Conservation (phyloP, 306 rosid genomes). For the Canavalia gladiata region DNA sequence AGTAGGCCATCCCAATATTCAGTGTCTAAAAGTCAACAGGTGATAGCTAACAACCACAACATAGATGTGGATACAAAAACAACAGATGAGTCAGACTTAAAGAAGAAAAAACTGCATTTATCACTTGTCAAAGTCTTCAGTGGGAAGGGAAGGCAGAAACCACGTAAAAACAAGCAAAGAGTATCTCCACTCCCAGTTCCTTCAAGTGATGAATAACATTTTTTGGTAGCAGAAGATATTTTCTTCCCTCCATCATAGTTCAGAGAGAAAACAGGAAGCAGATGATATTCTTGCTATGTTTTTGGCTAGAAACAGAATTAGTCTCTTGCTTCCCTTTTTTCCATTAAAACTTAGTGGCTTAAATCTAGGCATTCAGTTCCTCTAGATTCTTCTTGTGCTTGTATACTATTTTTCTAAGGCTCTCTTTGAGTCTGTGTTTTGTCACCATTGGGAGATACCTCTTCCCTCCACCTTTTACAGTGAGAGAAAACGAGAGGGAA, state of each 20-base stretch:
- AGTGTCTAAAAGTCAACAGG: constrained; percentile 44
- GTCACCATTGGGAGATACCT: constrained; percentile 14
- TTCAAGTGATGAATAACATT: constrained; percentile 49
- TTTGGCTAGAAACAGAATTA: constrained; percentile 9
- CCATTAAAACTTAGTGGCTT: background rate
- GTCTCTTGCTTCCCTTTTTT: background rate
- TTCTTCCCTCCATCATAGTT: constrained; percentile 38
- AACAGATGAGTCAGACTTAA: constrained; percentile 15
- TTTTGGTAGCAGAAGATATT: constrained; percentile 28
- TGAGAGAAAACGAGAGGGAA: background rate
- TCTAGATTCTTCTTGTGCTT: constrained; percentile 14
- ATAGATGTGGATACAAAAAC: constrained; percentile 30
- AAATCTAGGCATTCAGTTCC: constrained; percentile 22
- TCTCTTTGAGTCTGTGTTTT: constrained; percentile 9
- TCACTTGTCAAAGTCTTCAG: constrained; percentile 29
- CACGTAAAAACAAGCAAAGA: constrained; percentile 38
- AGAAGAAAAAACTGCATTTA: constrained; percentile 34
- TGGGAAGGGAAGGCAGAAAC: constrained; percentile 36
- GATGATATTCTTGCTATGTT: constrained; percentile 9
- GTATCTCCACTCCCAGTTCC: constrained; percentile 54
- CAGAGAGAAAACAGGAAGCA: constrained; percentile 39
- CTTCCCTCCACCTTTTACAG: background rate
- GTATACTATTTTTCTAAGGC: constrained; percentile 4
- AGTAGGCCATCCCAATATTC: constrained; percentile 22
- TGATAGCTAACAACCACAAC: constrained; percentile 37